Percentiles rank a stretch among this genome's conserved stretches.
Evolutionary conservation across 139 green algal genomes (phyloP).

Genomic region (Pseudopediastrum boryanum): DNA sequence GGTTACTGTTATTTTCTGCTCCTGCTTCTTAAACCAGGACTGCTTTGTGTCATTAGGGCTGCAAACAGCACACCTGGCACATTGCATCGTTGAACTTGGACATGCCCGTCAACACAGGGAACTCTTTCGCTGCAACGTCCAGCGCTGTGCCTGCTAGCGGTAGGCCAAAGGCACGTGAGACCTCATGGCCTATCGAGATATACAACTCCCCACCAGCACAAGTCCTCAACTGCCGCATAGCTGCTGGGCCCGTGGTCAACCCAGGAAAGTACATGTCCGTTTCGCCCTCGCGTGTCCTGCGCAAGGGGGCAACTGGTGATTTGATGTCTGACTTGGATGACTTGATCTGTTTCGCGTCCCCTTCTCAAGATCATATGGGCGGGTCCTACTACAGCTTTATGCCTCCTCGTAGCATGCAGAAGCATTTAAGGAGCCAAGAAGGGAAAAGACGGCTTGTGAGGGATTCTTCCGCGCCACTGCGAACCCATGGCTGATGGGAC

Average conservation of each 20-base stretch:
- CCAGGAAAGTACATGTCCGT: constrained; percentile 22
- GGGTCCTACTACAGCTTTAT: not conserved
- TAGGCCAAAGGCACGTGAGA: constrained; percentile 7
- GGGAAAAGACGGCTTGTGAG: too few species aligned
- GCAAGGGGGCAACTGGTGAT: not conserved
- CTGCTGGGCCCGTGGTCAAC: not conserved
- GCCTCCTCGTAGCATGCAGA: not conserved
- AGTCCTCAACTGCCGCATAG: not conserved
- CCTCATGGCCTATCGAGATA: constrained; percentile 14
- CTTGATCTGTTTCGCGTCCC: not conserved
- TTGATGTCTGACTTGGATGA: not conserved
- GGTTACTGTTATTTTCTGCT: too few species aligned
- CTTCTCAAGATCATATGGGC: not conserved
- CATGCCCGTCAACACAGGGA: constrained; percentile 3
- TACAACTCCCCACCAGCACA: constrained; percentile 13
- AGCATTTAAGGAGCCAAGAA: too few species aligned
- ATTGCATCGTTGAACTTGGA: not conserved
- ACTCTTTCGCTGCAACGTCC: not conserved
- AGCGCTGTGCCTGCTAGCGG: not conserved
- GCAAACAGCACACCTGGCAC: constrained; percentile 22
- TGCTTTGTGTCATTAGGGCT: too few species aligned
- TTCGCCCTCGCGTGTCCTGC: constrained; percentile 15
- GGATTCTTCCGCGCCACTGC: too few species aligned
- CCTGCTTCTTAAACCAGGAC: too few species aligned
- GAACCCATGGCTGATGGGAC: not conserved